Conservation (phyloP, 2,329 filamentous ascomycete species). For the Periconia digitata region DNA sequence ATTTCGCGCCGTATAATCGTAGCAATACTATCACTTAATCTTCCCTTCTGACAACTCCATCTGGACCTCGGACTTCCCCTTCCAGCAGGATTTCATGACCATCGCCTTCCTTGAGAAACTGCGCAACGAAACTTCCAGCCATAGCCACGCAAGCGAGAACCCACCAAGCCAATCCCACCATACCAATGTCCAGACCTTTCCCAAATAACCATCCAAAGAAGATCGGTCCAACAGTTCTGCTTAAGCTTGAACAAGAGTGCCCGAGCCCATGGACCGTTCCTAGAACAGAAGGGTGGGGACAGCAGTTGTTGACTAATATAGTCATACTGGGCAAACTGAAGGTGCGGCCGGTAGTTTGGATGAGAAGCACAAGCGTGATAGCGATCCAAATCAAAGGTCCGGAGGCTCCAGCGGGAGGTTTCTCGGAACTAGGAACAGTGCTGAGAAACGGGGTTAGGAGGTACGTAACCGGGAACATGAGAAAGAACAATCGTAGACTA, state of each 20-base stretch:
- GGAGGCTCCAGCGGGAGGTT: conserved; percentile 44
- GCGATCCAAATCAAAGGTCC: conserved; percentile 47
- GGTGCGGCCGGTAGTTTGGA: conserved; percentile 51
- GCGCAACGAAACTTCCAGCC: conserved; percentile 54
- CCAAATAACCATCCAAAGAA: conserved; percentile 64
- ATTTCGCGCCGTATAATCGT: too few relatives aligned
- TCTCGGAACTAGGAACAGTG: conserved; percentile 42
- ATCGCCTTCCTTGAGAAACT: conserved; percentile 61
- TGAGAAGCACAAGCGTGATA: conserved; percentile 44
- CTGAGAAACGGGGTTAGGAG: conserved; percentile 48
- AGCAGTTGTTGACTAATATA: conserved; percentile 54
- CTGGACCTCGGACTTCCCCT: conserved; percentile 57
- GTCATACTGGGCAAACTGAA: conserved; percentile 60
- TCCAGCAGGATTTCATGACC: conserved; percentile 68
- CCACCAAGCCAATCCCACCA: conserved; percentile 64
- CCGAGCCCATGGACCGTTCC: conserved; percentile 61
- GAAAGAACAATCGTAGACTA: conserved; percentile 46
- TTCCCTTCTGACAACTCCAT: conserved; percentile 21
- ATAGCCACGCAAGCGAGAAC: conserved; percentile 54
- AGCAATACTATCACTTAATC: too few relatives aligned
- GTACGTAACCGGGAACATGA: conserved; percentile 51
- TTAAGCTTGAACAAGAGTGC: conserved; percentile 61
- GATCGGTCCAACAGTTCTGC: conserved; percentile 62
- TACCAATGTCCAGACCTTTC: conserved; percentile 56
- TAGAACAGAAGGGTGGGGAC: conserved; percentile 57